A percentile compares a stretch with the other conserved stretches of the same genome.
phyloP scores from a whole-genome alignment of 305 asterid genomes.

The Rubia balearica region DNA sequence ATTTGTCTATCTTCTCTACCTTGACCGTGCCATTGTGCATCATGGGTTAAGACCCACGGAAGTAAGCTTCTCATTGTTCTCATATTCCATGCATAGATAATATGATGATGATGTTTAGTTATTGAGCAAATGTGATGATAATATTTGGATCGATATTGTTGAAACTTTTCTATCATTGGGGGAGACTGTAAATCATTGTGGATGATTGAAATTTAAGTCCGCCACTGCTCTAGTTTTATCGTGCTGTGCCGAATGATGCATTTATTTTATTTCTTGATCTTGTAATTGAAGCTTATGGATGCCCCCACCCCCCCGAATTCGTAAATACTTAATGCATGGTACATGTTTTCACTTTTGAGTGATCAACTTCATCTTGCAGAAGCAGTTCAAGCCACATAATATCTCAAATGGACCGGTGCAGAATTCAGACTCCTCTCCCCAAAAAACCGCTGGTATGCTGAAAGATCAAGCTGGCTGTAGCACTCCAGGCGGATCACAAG shows the following conservation, averaged over 20 bases:
- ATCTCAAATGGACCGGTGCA: conserved; percentile 27
- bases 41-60: neutral
- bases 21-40: neutral
- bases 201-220: neutral
- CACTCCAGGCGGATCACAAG: conserved; percentile 20
- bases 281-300: neutral
- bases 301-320: neutral
- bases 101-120: neutral
- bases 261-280: neutral
- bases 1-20: neutral
- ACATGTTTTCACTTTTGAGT: neutral
- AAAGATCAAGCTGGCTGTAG: conserved; percentile 14
- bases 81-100: neutral
- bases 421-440: conserved; percentile 13
- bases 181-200: neutral
- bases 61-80: conserved; percentile 5
- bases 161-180: neutral
- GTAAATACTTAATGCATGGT: too few relatives aligned
- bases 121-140: neutral
- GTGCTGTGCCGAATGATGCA: neutral
- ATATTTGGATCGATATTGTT: neutral
- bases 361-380: conserved; percentile 38
- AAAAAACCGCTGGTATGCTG: neutral
- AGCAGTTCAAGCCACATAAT: conserved; percentile 54
- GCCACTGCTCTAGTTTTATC: neutral